Base-by-base conservation (phyloP, 2,329 filamentous ascomycete species). In the Aspergillus sp. region DNA sequence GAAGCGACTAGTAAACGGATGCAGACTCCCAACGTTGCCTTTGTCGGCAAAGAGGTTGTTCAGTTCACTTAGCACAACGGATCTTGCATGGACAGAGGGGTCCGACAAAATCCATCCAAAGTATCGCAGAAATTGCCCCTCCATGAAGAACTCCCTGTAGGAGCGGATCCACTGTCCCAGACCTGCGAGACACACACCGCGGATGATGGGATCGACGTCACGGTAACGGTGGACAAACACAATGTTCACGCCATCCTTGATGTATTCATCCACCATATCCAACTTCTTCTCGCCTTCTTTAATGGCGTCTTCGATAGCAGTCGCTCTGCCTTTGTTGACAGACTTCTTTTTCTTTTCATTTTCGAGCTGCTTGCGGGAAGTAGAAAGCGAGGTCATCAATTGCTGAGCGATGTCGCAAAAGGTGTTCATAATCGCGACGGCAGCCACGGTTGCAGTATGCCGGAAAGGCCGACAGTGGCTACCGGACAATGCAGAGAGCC, bases 71-170 rank as follows among this genome's bases (percentile, higher is more conserved):
- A 99, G 74, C 2, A 95, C 90, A 69, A 96, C 91, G n/a, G 87
- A 81, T 49, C 94, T 84, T 19, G 90, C 92, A 8, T 84, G 75
- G 1, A 86, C 79, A 54, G 86, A 81, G 3, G 85, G 81, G 67
- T 99, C 94, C 4, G 92, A 96, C 26, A 99, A 79, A 65, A 96
- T 86, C 94, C 94, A 99, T 48, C 94, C 94, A 5, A 99, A 79
- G 65, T 99, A 99, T 55, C 94, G 86, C 47, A 99, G 77, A 72
- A 96, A 96, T 61, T 87, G 82, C 1, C 90, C 90, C 59, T 96
- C 89, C 70, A 96, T 90, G 73, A 96, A 99, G 43, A 89, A 82
- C 44, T 90, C 90, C 2, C 92, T 90, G 47, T 96, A 84, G 10
- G 83, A 83, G 67, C 86, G 82, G 60, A 97, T 95, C 94, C 94